Evolutionary conservation across 73 alveolate species (phyloP).

Genomic region (Paramecium primaurelia): DNA sequence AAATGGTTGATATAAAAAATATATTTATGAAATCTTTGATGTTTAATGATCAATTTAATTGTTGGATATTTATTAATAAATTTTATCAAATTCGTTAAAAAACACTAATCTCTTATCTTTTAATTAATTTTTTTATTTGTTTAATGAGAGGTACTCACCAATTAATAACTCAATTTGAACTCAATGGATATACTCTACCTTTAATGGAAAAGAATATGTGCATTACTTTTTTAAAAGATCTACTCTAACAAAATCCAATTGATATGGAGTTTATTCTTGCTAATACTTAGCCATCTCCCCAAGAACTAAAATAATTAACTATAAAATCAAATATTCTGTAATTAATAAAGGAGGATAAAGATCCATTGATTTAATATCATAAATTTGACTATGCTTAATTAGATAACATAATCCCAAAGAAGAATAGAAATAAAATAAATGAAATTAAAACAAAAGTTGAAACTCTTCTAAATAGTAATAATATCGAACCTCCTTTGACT

Average conservation of each 20-base stretch:
- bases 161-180: neutral
- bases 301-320: neutral
- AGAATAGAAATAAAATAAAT: constrained; percentile 16
- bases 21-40: neutral
- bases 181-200: neutral
- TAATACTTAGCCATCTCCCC: neutral
- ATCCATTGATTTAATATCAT: neutral
- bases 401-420: neutral
- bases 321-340: neutral
- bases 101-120: neutral
- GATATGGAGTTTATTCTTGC: neutral
- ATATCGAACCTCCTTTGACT: constrained; percentile 29
- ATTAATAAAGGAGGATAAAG: neutral
- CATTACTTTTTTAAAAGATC: neutral
- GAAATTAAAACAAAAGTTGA: constrained; percentile 25
- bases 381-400: neutral
- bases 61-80: neutral
- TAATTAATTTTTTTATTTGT: neutral
- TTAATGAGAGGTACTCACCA: constrained; percentile 26
- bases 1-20: neutral
- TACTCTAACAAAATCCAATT: neutral
- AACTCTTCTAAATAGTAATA: constrained; percentile 20
- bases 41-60: neutral
- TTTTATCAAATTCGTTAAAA: neutral
- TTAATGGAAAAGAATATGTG: neutral